Base-by-base conservation (phyloP, 225 moss, liverwort and hornwort genomes). In the Polytrichum formosum region DNA sequence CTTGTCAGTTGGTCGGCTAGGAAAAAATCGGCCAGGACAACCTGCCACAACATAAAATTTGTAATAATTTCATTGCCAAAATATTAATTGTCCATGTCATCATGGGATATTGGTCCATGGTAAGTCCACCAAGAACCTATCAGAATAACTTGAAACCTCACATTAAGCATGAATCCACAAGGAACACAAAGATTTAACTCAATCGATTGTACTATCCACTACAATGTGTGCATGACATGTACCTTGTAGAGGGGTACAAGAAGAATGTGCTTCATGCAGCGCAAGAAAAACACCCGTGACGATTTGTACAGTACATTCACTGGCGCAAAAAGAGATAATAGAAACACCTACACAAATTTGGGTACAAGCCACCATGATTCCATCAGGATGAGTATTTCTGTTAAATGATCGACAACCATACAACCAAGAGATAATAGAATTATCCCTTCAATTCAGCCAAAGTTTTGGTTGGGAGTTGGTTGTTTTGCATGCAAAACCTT, bases 1-100 rank as follows among this genome's bases (percentile, higher is more conserved):
- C 97, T 98, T 27, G 97, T 98, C 54, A 98, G 85, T 71, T 98
- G 97, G 82, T 98, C 97, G 60, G 84, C 92, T 22, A 98, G 71
- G 56, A 94, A 98, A 81, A 98, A 98, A 54, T 98, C 97, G 63
- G 94, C 80, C 67, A 98, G 55, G 68, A 94, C 87, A 35, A 98
- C 96, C 96, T 93, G 87, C 61, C 65, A 30, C 0, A 5, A 54
- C 10, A 17, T 28, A 66, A 28, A 22, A 4, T 27, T 25, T 22
- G 19, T 62, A 37, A 4, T 56, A 58, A 17, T 58, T 19, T 25
- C 28, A 55, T 46, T 13, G 46, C 16, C 31, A 46, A 46, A 4
- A 46, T 46, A 58, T 29, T 26, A 54, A 9, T 59, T 18, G 6
- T 18, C 18, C 26, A 18, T 20, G 25, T 18, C 18, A 22, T 61